A percentile compares a stretch with the other conserved stretches of the same genome.
Conservation (phyloP, 2,329 filamentous ascomycete genomes). For the Didymella glomerata region DNA sequence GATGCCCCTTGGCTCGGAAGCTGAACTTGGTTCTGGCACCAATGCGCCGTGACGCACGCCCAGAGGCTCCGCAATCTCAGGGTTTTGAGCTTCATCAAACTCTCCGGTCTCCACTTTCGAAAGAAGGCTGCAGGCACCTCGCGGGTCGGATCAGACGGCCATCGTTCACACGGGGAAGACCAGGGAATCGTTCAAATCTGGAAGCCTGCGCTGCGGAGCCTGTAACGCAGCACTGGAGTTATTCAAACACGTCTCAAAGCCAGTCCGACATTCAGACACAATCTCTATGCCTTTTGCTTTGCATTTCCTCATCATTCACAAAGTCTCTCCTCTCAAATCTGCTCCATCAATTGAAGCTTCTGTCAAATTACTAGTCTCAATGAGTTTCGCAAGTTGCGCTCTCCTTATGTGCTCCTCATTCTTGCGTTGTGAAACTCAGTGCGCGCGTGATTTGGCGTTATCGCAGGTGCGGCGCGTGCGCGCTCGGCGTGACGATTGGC, state of each 20-base stretch:
- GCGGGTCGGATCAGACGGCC: slow-evolving; percentile 25
- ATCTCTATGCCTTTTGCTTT: background rate
- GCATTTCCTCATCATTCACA: background rate
- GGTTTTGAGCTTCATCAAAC: slow-evolving; percentile 9
- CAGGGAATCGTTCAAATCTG: background rate
- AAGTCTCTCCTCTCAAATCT: background rate
- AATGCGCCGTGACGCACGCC: slow-evolving; percentile 27
- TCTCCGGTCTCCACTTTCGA: slow-evolving; percentile 20
- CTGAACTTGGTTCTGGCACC: slow-evolving; percentile 26
- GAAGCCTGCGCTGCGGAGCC: background rate
- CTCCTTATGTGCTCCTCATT: background rate
- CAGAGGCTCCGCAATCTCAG: slow-evolving; percentile 16
- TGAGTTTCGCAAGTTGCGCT: background rate
- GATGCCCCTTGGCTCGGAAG: slow-evolving; percentile 32
- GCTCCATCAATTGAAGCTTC: background rate
- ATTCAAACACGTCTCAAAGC: background rate
- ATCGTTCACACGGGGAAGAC: slow-evolving; percentile 7
- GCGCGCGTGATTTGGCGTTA: slow-evolving; percentile 37
- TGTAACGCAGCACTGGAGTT: background rate
- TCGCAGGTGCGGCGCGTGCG: slow-evolving; percentile 28
- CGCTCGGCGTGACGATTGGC: slow-evolving; percentile 31
- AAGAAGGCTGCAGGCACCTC: slow-evolving; percentile 14
- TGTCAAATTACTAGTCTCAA: background rate
- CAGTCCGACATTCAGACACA: background rate
- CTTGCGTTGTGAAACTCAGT: slow-evolving; percentile 18